Evolutionary conservation across 331 rosid genomes (phyloP), one percentile per base, ranked within the genome.

Genomic region (Prunus yedoensis): DNA sequence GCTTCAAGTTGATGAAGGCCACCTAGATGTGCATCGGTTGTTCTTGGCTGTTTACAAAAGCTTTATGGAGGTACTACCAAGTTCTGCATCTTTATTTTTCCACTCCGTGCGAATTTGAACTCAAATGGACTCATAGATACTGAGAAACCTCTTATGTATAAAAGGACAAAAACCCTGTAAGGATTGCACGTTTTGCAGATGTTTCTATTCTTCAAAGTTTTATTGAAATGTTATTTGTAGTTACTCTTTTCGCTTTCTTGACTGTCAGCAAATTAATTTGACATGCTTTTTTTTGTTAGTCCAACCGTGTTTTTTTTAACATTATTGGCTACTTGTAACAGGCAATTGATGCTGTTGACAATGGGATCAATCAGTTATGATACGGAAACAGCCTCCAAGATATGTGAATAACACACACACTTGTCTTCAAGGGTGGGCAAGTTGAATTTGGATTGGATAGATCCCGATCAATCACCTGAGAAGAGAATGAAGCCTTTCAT

Each of bases 331-430:
- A 16, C 63, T 71, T 63, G 74, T 47, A 8, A 77, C 87, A 93
- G 98, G 98, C 93, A 68, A 89, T 93, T 84, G 98, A 93, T 88
- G 98, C 98, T 68, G 51, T 86, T 64, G 98, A 93, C 88, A 93
- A 93, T 14, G 98, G 98, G 50, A 89, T 93, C 77, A 93, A 89
- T 83, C 92, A 50, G 69, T n/a, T 93, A 86, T 18, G 97, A 93
- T 79, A 89, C 92, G 0, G 93, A n/a, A 93, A 63, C 87, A 89
- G 86, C 93, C 96, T 70, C 93, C 98, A 63, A 88, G 80, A 79
- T 93, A 91, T 78, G 96, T 93, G 79, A 93, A 93, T 67, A 93
- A n/a, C n/a, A 91, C 56, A 91, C 98, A 63, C 97, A 93, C 82
- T 78, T 93, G 62, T 91, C 98, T 51, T 86, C 98, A 38, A 91